Evolutionary conservation across 2,329 filamentous ascomycete genomes (phyloP).

Genomic region (Colletotrichum graminicola): DNA sequence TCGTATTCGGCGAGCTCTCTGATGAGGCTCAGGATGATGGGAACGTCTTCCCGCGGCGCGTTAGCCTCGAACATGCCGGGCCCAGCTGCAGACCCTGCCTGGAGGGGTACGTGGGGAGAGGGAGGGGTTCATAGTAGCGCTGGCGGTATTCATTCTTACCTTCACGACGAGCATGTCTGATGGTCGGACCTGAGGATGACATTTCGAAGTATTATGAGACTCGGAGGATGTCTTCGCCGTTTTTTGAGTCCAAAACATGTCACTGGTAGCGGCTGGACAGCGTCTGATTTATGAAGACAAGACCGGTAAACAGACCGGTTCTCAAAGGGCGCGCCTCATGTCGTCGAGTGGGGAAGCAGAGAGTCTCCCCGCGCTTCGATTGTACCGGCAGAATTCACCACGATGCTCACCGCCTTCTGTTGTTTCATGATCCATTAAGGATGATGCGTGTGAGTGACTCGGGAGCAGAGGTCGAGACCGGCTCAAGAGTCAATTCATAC

Average conservation of each 20-base stretch:
- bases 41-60: slow-evolving; percentile 71
- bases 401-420: slow-evolving; percentile 25
- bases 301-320: neutral
- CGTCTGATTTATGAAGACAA: slow-evolving; percentile 11
- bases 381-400: neutral
- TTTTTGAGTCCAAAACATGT: no score
- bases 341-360: slow-evolving; percentile 27
- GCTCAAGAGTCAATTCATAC: neutral
- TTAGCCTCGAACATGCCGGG: slow-evolving; percentile 1
- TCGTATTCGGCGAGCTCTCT: slow-evolving; percentile 90
- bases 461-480: no score
- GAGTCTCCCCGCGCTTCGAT: slow-evolving; percentile 8
- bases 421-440: slow-evolving; percentile 6
- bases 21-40: slow-evolving; percentile 84
- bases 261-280: neutral
- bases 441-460: neutral
- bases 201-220: slow-evolving; percentile 44
- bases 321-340: slow-evolving; percentile 13
- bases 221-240: neutral
- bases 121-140: neutral
- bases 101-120: no score
- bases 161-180: slow-evolving; percentile 71
- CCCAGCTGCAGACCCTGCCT: neutral
- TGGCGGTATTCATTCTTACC: slow-evolving; percentile 55
- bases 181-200: slow-evolving; percentile 50